phyloP scores from a whole-genome alignment of 371 early-diverging fungal genomes.

The Mucor mucedo region DNA sequence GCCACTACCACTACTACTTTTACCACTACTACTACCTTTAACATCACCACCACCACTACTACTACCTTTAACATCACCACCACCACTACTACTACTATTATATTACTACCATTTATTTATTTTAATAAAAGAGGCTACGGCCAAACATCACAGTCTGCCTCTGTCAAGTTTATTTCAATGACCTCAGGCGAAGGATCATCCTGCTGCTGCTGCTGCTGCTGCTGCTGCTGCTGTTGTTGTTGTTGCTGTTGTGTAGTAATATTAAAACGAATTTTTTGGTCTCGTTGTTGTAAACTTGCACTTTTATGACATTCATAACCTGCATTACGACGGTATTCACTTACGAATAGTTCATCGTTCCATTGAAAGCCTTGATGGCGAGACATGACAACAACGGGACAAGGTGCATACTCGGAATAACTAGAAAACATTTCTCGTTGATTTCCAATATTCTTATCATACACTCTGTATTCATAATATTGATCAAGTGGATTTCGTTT shows the following conservation, averaged over 20 bases:
- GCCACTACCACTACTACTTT: no score
- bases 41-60: no score
- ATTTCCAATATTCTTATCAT: constrained; percentile 26
- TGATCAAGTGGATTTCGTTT: constrained; percentile 8
- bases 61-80: no score
- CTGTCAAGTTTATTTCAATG: constrained; percentile 29
- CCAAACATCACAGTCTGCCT: constrained; percentile 35
- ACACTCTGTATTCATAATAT: constrained; percentile 44
- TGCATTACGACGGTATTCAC: constrained; percentile 23
- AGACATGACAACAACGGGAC: constrained; percentile 35
- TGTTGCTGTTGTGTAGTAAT: not conserved
- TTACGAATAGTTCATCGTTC: constrained; percentile 36
- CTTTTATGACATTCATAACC: constrained; percentile 37
- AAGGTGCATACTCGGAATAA: constrained; percentile 25
- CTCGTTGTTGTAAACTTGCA: constrained; percentile 16
- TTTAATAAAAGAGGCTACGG: constrained; percentile 6
- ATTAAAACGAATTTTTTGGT: constrained; percentile 7
- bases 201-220: not conserved
- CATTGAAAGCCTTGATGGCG: constrained; percentile 38
- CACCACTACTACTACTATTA: no score
- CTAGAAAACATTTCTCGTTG: not conserved
- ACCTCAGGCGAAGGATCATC: constrained; percentile 17
- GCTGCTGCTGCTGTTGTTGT: not conserved
- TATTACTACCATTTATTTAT: no score
- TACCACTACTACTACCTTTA: no score